A percentile compares a stretch with the other conserved stretches of the same genome.
These are phyloP conservation scores for Peronospora destructor DNA, from an alignment of 352 stramenopile genomes.

Conservation along the genomic window DNA sequence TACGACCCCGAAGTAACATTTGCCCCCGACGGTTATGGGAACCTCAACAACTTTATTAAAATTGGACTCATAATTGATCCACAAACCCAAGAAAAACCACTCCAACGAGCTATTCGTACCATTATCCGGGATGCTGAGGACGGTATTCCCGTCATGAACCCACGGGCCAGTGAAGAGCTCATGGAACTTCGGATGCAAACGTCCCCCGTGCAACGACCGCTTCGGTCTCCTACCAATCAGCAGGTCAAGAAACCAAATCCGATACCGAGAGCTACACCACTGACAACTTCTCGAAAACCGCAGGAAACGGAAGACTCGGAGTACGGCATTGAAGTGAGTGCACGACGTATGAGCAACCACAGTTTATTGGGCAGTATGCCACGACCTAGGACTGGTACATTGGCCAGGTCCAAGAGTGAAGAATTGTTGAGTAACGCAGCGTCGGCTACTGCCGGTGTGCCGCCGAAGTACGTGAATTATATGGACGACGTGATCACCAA, in stretches of 20 bases:
- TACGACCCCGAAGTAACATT: slow-evolving; percentile 82
- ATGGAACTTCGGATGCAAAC: slow-evolving; percentile 54
- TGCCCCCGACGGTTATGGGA: slow-evolving; percentile 77
- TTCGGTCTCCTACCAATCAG: slow-evolving; percentile 17
- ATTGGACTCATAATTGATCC: slow-evolving; percentile 31
- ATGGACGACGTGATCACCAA: slow-evolving; percentile 58
- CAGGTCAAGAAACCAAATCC: slow-evolving; percentile 18
- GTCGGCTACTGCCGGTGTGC: slow-evolving; percentile 15
- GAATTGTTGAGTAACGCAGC: slow-evolving; percentile 40
- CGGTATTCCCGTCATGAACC: slow-evolving; percentile 68
- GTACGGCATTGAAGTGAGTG: slow-evolving; percentile 58
- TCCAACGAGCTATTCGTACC: slow-evolving; percentile 57
- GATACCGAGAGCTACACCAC: slow-evolving; percentile 18
- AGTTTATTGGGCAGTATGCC: slow-evolving; percentile 20
- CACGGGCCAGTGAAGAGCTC: slow-evolving; percentile 49
- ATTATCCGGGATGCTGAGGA: slow-evolving; percentile 57
- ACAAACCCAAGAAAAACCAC: slow-evolving; percentile 33
- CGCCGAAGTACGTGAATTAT: slow-evolving; percentile 68
- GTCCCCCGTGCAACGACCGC: slow-evolving; percentile 29
- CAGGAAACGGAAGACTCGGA: slow-evolving; percentile 60
- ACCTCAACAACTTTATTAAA: slow-evolving; percentile 84
- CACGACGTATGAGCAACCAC: slow-evolving; percentile 27
- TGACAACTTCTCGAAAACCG: slow-evolving; percentile 35
- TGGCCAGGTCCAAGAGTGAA: slow-evolving; percentile 69
- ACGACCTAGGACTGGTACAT: slow-evolving; percentile 42